Base-by-base conservation (phyloP, 1,139 yeast species). In the Magnusiomyces fungicola region DNA sequence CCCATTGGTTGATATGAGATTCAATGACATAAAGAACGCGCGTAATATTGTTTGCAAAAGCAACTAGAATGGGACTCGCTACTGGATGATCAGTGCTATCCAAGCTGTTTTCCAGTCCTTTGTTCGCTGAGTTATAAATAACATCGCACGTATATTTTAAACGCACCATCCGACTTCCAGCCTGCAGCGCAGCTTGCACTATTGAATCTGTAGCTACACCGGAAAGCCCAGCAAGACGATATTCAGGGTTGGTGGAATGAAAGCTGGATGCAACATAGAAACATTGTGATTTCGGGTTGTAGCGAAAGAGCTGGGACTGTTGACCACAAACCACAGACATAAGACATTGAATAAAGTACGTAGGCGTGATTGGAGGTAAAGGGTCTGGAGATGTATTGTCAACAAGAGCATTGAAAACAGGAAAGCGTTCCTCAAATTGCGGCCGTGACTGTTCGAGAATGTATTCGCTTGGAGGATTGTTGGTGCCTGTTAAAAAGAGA, bases 41-140 rank as follows among this genome's bases (percentile, higher is more conserved):
- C 48, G 18, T 57, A 12, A 65, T 51, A 45, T 65, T 60, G 37
- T 59, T 53, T 1, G 64, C 61, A 38, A 65, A 58, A 9, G 68
- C 61, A 19, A 60, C 51, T 33, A 61, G 53, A 21, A 64, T 53
- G 2, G 64, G 55, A 14, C 56, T 56, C 2, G 54, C 52, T 24
- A 14, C 4, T 5, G 30, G 43, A 9, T 23, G 12, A 5, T 18
- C 12, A 4, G 23, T 14, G 12, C 23, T 22, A 14, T 24, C 37
- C 16, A 14, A 7, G 29, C 21, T 18, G 14, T 21, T 22, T 3
- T 23, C n/a, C 7, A 4, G 18, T 21, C 14, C n/a, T 9, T 53
- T 18, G 4, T 24, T 37, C n/a, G 48, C 49, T 3, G 46, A 38
- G n/a, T 40, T 39, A 16, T 48, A 52, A 29, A 61, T 54, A 24